A percentile compares a stretch with the other conserved stretches of the same genome.
Evolutionary conservation across 768 basidiomycete genomes (phyloP).

Genomic region (Kwoniella botswanensis): DNA sequence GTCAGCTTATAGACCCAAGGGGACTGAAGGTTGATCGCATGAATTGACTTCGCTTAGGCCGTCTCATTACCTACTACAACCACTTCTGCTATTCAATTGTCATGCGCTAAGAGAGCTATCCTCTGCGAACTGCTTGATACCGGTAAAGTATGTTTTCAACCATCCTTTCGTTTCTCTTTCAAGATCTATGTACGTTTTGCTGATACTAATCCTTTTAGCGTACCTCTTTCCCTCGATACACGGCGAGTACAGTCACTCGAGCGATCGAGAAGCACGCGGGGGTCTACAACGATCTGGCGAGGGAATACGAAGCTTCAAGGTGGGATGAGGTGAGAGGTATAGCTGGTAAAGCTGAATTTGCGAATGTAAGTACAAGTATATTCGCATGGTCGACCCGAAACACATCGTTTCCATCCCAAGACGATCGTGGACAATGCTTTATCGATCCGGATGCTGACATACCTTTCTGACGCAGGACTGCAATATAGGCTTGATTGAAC

Average conservation of each 20-base stretch:
- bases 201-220: constrained; percentile 11
- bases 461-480: constrained; percentile 33
- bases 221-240: constrained; percentile 39
- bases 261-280: constrained; percentile 35
- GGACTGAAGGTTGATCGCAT: neutral
- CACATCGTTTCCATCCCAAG: no score
- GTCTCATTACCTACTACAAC: constrained; percentile 42
- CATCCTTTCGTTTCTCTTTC: no score
- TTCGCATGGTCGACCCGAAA: no score
- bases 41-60: constrained; percentile 25
- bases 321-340: constrained; percentile 36
- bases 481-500: constrained; percentile 44
- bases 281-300: constrained; percentile 40
- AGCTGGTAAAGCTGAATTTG: constrained; percentile 26
- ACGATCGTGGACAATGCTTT: no score
- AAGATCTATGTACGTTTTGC: no score
- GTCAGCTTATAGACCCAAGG: no score
- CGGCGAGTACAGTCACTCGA: constrained; percentile 30
- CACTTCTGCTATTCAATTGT: constrained; percentile 48
- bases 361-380: constrained; percentile 25
- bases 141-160: constrained; percentile 36
- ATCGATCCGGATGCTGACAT: no score
- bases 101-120: constrained; percentile 47
- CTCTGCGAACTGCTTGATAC: constrained; percentile 42
- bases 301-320: constrained; percentile 35